These are phyloP conservation scores for Aspergillus jensenii DNA, from an alignment of 2,329 filamentous ascomycete genomes.

Conservation along the genomic window DNA sequence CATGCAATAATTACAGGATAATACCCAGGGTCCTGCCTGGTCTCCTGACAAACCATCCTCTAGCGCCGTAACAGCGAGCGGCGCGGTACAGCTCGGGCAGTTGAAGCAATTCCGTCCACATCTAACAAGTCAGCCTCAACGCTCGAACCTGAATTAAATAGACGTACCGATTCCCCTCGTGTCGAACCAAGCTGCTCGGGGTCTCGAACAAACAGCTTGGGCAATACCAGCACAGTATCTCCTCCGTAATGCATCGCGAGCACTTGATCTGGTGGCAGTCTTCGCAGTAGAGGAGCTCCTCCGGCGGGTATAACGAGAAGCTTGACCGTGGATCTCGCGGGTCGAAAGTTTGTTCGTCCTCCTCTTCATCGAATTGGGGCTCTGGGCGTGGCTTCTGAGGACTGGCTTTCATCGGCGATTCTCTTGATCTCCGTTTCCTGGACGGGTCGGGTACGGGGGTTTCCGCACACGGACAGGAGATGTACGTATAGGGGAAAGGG, in stretches of 20 bases:
- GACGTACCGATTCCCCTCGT: slow-evolving; percentile 83
- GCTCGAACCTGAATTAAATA: not conserved
- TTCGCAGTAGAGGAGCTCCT: slow-evolving; percentile 93
- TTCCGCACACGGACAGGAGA: slow-evolving; percentile 64
- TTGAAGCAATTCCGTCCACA: slow-evolving; percentile 95
- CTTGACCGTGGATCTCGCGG: slow-evolving; percentile 80
- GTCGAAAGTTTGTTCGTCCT: slow-evolving; percentile 80
- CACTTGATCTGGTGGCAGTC: slow-evolving; percentile 97
- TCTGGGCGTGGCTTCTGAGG: slow-evolving; percentile 25
- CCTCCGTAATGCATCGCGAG: slow-evolving; percentile 85
- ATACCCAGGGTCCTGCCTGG: slow-evolving; percentile 65
- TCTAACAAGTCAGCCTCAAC: slow-evolving; percentile 44
- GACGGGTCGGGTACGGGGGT: slow-evolving; percentile 41
- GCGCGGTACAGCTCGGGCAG: slow-evolving; percentile 83
- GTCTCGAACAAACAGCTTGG: slow-evolving; percentile 96
- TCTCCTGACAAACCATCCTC: slow-evolving; percentile 48
- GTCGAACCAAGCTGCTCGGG: slow-evolving; percentile 86
- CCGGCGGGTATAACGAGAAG: slow-evolving; percentile 88
- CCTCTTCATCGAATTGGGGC: slow-evolving; percentile 52
- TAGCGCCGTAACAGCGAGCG: slow-evolving; percentile 71
- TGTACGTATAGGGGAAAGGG: slow-evolving; percentile 63
- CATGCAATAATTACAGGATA: slow-evolving; percentile 86
- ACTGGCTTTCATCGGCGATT: slow-evolving; percentile 33
- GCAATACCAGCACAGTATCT: slow-evolving; percentile 93
- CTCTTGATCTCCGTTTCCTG: slow-evolving; percentile 40